Percentiles rank a stretch among this genome's conserved stretches.
phyloP scores from a whole-genome alignment of 768 basidiomycete species.

The Russula virescens region DNA sequence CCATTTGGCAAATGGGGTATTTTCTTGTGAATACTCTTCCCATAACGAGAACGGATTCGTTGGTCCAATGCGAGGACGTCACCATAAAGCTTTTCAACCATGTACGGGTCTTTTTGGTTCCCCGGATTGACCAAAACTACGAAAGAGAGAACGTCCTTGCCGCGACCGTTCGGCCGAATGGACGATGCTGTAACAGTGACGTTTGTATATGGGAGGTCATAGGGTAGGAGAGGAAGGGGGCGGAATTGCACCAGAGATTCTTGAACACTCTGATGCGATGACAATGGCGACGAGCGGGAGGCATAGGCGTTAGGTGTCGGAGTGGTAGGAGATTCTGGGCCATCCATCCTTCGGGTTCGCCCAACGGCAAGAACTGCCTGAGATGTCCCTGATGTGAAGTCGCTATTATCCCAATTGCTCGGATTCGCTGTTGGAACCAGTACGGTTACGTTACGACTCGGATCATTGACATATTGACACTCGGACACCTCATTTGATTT shows the following conservation, averaged over 20 bases:
- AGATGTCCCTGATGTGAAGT: conserved; percentile 4
- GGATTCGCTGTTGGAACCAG: too few species aligned
- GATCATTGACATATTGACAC: too few species aligned
- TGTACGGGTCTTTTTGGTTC: conserved; percentile 66
- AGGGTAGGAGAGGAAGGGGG: conserved; percentile 60
- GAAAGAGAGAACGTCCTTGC: conserved; percentile 90
- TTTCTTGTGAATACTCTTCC: conserved; percentile 69
- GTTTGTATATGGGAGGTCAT: conserved; percentile 67
- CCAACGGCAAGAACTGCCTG: conserved; percentile 1
- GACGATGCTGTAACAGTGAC: conserved; percentile 73
- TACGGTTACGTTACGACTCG: too few species aligned
- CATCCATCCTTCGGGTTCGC: conserved; percentile 20
- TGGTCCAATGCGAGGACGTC: conserved; percentile 88
- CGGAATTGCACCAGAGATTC: conserved; percentile 47
- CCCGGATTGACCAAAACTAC: conserved; percentile 70
- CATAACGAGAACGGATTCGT: conserved; percentile 51
- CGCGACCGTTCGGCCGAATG: conserved; percentile 85
- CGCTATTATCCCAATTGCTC: conserved; percentile 8
- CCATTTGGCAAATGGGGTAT: conserved; percentile 83
- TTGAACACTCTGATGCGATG: conserved; percentile 24
- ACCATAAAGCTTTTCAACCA: conserved; percentile 89
- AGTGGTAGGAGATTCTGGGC: conserved; percentile 23
- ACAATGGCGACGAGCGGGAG: conserved; percentile 11
- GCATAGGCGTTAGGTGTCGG: conserved; percentile 20
- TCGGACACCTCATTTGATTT: too few species aligned